Evolutionary conservation across 1,284 basidiomycete species (phyloP).

Genomic region (Fomitopsis palustris): DNA sequence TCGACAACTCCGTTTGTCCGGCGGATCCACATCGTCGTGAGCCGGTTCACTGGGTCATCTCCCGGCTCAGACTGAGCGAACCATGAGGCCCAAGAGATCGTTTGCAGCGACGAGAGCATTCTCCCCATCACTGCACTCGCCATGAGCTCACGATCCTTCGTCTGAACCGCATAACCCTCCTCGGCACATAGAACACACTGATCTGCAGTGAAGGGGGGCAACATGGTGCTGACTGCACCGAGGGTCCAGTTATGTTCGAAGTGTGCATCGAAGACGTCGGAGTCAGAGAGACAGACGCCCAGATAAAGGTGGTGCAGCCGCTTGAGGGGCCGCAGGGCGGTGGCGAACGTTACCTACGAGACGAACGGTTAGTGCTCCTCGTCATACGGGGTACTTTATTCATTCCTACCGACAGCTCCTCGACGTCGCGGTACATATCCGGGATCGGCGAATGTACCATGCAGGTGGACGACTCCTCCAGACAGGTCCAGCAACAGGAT

Average conservation of each 20-base stretch:
- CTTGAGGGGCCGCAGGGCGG: slow-evolving; percentile 34
- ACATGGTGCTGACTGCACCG: slow-evolving; percentile 24
- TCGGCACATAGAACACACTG: slow-evolving; percentile 30
- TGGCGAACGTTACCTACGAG: slow-evolving; percentile 26
- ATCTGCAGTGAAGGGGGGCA: slow-evolving; percentile 29
- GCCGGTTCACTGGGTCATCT: slow-evolving; percentile 21
- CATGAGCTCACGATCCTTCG: slow-evolving; percentile 40
- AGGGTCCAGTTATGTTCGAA: slow-evolving; percentile 34
- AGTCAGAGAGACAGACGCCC: slow-evolving; percentile 54
- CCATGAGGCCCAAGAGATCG: slow-evolving; percentile 53
- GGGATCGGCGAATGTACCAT: slow-evolving; percentile 63
- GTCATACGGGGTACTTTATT: background rate
- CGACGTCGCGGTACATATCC: slow-evolving; percentile 38
- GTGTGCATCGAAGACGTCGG: slow-evolving; percentile 40
- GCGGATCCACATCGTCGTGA: slow-evolving; percentile 36
- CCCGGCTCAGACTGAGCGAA: slow-evolving; percentile 29
- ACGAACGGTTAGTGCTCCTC: background rate
- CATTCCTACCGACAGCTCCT: slow-evolving; percentile 48
- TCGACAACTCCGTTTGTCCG: slow-evolving; percentile 35
- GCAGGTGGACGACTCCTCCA: slow-evolving; percentile 53
- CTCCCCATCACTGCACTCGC: slow-evolving; percentile 39
- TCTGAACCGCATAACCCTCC: slow-evolving; percentile 21
- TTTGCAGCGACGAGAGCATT: slow-evolving; percentile 39
- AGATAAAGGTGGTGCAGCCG: slow-evolving; percentile 51
- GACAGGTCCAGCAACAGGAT: slow-evolving; percentile 59